Percentiles rank a stretch among this genome's conserved stretches.
phyloP scores from a whole-genome alignment of 495 filamentous ascomycete genomes.

The Tricharina praecox region DNA sequence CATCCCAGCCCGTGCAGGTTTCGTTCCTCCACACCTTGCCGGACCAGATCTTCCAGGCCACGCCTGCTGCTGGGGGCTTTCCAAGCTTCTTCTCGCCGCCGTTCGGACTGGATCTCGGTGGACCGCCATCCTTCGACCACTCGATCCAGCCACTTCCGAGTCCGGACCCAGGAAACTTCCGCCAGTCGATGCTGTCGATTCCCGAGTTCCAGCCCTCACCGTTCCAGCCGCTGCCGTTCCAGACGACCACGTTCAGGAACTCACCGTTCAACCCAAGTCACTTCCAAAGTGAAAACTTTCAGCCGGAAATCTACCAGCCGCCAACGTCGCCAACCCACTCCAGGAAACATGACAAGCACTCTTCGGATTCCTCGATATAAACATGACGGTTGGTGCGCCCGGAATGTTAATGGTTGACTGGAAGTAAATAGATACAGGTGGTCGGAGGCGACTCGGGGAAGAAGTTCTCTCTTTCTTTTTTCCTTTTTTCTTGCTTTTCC shows the following conservation, averaged over 20 bases:
- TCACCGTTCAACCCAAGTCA: conserved; percentile 69
- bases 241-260: conserved; percentile 40
- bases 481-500: too few species aligned
- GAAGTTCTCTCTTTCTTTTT: neutral
- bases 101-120: conserved; percentile 6
- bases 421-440: conserved; percentile 1
- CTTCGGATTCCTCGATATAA: too few species aligned
- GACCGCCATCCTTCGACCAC: neutral
- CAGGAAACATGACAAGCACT: conserved; percentile 3
- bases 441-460: too few species aligned
- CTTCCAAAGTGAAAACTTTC: conserved; percentile 70
- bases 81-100: conserved; percentile 14
- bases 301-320: conserved; percentile 43
- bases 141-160: neutral
- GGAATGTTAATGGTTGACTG: neutral
- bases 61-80: conserved; percentile 16
- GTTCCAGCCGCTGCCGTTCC: conserved; percentile 28
- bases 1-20: conserved; percentile 20
- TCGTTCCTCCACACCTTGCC: conserved; percentile 23
- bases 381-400: neutral
- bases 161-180: conserved; percentile 22
- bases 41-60: conserved; percentile 20
- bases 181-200: conserved; percentile 16
- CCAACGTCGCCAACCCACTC: conserved; percentile 6
- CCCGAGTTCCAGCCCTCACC: conserved; percentile 19